Percentiles rank a stretch among this genome's conserved stretches.
Evolutionary conservation across 495 filamentous ascomycete genomes (phyloP).

Genomic region (Penicillium argentinense): DNA sequence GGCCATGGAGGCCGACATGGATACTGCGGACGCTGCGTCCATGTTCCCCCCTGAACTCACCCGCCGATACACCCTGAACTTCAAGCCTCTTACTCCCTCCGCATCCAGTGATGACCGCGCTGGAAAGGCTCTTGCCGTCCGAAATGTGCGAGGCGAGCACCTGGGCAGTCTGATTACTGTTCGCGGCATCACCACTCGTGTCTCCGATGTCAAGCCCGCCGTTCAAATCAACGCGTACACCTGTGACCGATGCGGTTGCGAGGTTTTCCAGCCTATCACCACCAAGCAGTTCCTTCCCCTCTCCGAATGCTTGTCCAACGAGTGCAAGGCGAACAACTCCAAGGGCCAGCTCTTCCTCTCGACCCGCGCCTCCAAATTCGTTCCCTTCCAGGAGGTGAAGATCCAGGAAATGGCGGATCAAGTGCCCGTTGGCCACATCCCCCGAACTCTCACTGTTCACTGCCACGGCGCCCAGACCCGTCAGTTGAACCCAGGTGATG

Average conservation of each 20-base stretch:
- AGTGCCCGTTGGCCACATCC: slow-evolving; percentile 96
- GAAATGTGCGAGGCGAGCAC: slow-evolving; percentile 88
- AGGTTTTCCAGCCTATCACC: slow-evolving; percentile 95
- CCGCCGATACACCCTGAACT: slow-evolving; percentile 89
- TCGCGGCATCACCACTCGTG: slow-evolving; percentile 89
- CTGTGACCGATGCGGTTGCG: slow-evolving; percentile 92
- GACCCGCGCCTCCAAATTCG: slow-evolving; percentile 91
- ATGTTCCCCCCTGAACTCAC: slow-evolving; percentile 91
- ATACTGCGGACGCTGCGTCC: slow-evolving; percentile 49
- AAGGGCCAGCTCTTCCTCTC: slow-evolving; percentile 93
- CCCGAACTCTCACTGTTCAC: slow-evolving; percentile 81
- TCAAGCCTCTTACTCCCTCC: slow-evolving; percentile 81
- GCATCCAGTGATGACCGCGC: slow-evolving; percentile 60
- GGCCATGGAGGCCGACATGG: slow-evolving; percentile 65
- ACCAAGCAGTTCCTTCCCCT: slow-evolving; percentile 88
- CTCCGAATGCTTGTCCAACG: slow-evolving; percentile 77
- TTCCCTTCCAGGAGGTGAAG: slow-evolving; percentile 98
- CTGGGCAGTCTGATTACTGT: slow-evolving; percentile 92
- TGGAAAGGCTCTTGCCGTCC: slow-evolving; percentile 84
- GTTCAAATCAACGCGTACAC: slow-evolving; percentile 96
- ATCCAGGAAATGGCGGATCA: slow-evolving; percentile 98
- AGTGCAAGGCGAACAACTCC: slow-evolving; percentile 86
- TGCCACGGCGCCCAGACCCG: slow-evolving; percentile 85
- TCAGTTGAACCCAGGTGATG: slow-evolving; percentile 87
- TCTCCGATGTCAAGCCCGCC: slow-evolving; percentile 97